phyloP scores from a whole-genome alignment of 352 stramenopile species.

The Paralagenidium karlingii region DNA sequence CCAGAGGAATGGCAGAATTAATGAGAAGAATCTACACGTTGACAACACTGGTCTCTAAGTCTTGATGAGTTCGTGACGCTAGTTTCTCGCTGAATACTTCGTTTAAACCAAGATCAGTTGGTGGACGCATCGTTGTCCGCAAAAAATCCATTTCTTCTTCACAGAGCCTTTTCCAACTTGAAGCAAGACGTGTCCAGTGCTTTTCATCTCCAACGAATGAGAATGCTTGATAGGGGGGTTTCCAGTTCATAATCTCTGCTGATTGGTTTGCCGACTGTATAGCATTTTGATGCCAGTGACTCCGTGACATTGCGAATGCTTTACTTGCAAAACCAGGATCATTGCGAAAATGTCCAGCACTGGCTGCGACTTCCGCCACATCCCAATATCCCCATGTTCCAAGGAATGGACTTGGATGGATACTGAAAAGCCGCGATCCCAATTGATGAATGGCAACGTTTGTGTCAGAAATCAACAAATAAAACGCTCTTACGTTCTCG shows the following conservation, averaged over 20 bases:
- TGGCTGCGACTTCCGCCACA: conserved; percentile 21
- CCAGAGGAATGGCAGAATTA: not conserved
- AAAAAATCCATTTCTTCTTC: conserved; percentile 24
- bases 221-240: not conserved
- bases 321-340: conserved; percentile 32
- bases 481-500: conserved; percentile 60
- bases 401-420: conserved; percentile 44
- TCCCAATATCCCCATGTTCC: conserved; percentile 25
- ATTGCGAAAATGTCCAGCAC: conserved; percentile 18
- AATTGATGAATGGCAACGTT: conserved; percentile 69
- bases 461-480: conserved; percentile 62
- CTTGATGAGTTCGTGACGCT: conserved; percentile 43
- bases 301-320: conserved; percentile 9
- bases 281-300: no score
- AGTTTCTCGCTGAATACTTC: conserved; percentile 72
- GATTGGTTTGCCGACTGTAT: conserved; percentile 18
- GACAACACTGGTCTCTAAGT: conserved; percentile 53
- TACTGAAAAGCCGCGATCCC: conserved; percentile 54
- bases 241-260: conserved; percentile 11
- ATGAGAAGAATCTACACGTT: conserved; percentile 39
- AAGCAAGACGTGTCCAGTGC: conserved; percentile 25
- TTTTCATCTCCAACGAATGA: conserved; percentile 26
- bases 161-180: conserved; percentile 32
- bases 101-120: conserved; percentile 22
- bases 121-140: conserved; percentile 16